phyloP scores from a whole-genome alignment of 176 grass and related monocot species.

The Carex parvula region DNA sequence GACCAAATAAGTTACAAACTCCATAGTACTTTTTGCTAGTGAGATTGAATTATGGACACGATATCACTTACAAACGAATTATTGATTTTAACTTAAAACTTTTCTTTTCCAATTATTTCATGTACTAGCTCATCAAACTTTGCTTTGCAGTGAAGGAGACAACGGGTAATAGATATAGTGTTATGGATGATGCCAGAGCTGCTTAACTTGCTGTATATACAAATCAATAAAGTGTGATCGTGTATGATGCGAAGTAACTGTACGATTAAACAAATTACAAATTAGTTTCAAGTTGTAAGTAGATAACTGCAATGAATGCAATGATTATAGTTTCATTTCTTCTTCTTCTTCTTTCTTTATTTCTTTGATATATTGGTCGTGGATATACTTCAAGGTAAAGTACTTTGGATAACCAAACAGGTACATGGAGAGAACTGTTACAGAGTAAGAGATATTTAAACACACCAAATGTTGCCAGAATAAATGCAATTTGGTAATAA shows the following conservation, averaged over 20 bases:
- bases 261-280: background rate
- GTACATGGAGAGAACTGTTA: background rate
- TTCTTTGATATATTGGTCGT: background rate
- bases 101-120: background rate
- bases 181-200: background rate
- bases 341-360: background rate
- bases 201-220: constrained; percentile 8
- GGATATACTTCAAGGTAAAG: background rate
- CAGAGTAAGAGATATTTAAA: background rate
- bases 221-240: background rate
- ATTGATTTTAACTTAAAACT: background rate
- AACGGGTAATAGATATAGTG: background rate
- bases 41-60: background rate
- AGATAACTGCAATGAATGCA: background rate
- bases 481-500: background rate
- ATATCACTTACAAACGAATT: background rate
- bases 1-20: background rate
- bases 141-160: constrained; percentile 16
- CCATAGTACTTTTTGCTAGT: background rate
- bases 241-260: background rate
- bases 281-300: constrained; percentile 3
- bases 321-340: background rate
- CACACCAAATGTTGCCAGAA: background rate
- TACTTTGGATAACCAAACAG: background rate
- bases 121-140: background rate